Evolutionary conservation across 2,329 filamentous ascomycete genomes (phyloP).

Genomic region (Botrytis cinerea): DNA sequence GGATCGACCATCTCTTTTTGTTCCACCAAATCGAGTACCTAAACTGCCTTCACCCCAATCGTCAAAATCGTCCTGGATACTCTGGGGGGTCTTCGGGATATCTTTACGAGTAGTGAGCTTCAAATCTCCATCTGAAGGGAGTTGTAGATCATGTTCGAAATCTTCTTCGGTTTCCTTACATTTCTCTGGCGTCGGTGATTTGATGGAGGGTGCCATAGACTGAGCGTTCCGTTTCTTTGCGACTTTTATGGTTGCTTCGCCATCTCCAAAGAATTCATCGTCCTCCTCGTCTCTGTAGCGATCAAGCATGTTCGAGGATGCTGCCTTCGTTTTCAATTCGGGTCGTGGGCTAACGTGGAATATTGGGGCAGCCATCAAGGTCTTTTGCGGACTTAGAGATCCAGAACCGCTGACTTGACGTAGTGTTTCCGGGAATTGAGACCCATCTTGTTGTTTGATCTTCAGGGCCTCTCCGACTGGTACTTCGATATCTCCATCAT

Average conservation of each 20-base stretch:
- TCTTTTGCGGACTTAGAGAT: constrained; percentile 56
- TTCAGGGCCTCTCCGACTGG: constrained; percentile 61
- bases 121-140: constrained; percentile 65
- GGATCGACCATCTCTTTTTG: constrained; percentile 74
- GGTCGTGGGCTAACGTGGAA: constrained; percentile 37
- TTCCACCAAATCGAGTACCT: constrained; percentile 87
- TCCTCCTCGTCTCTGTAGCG: constrained; percentile 64
- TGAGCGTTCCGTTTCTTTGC: constrained; percentile 57
- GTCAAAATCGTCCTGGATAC: constrained; percentile 73
- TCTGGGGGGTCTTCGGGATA: constrained; percentile 62
- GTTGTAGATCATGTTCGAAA: constrained; percentile 71
- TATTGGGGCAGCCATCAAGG: constrained; percentile 42
- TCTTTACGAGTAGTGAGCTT: constrained; percentile 62
- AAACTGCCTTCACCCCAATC: constrained; percentile 94
- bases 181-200: constrained; percentile 56
- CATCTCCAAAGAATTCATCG: constrained; percentile 65
- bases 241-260: constrained; percentile 67
- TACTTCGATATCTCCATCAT: constrained; percentile 75
- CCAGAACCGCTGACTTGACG: constrained; percentile 56
- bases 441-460: constrained; percentile 63
- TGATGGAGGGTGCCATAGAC: constrained; percentile 57
- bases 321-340: constrained; percentile 35
- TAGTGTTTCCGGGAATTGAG: constrained; percentile 66
- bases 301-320: constrained; percentile 55
- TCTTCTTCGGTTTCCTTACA: constrained; percentile 56